Evolutionary conservation across 805 yeast species (phyloP).

Genomic region (Scheffersomyces amazonensis): DNA sequence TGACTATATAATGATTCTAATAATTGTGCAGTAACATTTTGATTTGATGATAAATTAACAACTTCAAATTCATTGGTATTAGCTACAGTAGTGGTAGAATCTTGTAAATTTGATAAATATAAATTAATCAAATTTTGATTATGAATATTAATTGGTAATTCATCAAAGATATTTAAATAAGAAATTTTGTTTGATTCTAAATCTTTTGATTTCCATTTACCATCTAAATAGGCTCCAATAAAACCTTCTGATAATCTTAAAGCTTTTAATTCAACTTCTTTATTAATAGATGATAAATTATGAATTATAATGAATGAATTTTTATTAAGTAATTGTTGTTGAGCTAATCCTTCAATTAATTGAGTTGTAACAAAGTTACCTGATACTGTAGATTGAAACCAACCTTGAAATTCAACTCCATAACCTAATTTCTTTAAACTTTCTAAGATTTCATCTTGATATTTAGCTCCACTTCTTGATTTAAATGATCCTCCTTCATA

Average conservation of each 20-base stretch:
- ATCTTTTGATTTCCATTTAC: slow-evolving; percentile 64
- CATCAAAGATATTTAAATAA: slow-evolving; percentile 66
- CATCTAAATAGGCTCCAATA: slow-evolving; percentile 51
- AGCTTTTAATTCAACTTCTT: slow-evolving; percentile 67
- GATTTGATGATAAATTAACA: slow-evolving; percentile 42
- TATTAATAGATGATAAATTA: slow-evolving; percentile 66
- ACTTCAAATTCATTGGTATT: slow-evolving; percentile 22
- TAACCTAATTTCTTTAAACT: slow-evolving; percentile 59
- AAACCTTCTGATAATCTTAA: slow-evolving; percentile 64
- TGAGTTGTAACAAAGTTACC: slow-evolving; percentile 69
- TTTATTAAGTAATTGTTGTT: slow-evolving; percentile 56
- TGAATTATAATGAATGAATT: slow-evolving; percentile 59
- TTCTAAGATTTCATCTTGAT: slow-evolving; percentile 64
- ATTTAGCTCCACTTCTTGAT: slow-evolving; percentile 59
- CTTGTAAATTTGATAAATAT: slow-evolving; percentile 33
- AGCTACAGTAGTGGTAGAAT: slow-evolving; percentile 3
- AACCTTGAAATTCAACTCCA: slow-evolving; percentile 73
- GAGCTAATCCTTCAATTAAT: slow-evolving; percentile 66
- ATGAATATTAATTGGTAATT: slow-evolving; percentile 61
- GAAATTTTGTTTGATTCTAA: slow-evolving; percentile 59
- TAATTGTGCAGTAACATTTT: slow-evolving; percentile 42
- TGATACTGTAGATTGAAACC: slow-evolving; percentile 70
- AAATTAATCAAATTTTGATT: slow-evolving; percentile 67
- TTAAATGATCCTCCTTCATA: slow-evolving; percentile 60
- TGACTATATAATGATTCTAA: slow-evolving; percentile 66